phyloP scores from a whole-genome alignment of 306 rosid species.

The Ormosia emarginata region DNA sequence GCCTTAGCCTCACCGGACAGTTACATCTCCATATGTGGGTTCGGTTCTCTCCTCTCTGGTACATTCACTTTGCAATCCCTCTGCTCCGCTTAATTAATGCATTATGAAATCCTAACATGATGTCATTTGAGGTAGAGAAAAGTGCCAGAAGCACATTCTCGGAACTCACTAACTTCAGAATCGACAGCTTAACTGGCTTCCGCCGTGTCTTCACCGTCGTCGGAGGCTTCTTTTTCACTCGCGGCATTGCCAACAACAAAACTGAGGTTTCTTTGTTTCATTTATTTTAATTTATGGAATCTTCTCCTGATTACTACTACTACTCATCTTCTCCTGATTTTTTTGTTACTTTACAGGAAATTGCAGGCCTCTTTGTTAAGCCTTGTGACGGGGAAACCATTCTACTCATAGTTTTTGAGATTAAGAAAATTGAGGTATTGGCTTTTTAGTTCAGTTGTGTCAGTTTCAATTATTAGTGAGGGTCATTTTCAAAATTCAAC shows the following conservation, averaged over 20 bases:
- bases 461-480: background rate
- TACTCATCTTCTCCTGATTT: background rate
- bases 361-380: slow-evolving; percentile 71
- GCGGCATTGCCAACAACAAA: slow-evolving; percentile 61
- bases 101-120: background rate
- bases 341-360: slow-evolving; percentile 49
- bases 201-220: slow-evolving; percentile 62
- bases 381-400: slow-evolving; percentile 76
- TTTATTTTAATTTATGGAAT: no score
- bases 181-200: slow-evolving; percentile 69
- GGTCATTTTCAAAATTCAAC: background rate
- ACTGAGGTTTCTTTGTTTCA: slow-evolving; percentile 46
- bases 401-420: slow-evolving; percentile 61
- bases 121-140: slow-evolving; percentile 39
- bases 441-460: background rate
- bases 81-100: background rate
- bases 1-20: slow-evolving; percentile 39
- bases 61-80: background rate
- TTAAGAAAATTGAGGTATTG: slow-evolving; percentile 67
- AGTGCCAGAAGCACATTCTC: slow-evolving; percentile 89
- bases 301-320: background rate
- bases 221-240: slow-evolving; percentile 67
- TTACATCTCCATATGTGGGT: slow-evolving; percentile 73
- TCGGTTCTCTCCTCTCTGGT: slow-evolving; percentile 94
- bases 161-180: slow-evolving; percentile 62